Base-by-base conservation (phyloP, 163 green algal species). In the Chloromonas sp. region DNA sequence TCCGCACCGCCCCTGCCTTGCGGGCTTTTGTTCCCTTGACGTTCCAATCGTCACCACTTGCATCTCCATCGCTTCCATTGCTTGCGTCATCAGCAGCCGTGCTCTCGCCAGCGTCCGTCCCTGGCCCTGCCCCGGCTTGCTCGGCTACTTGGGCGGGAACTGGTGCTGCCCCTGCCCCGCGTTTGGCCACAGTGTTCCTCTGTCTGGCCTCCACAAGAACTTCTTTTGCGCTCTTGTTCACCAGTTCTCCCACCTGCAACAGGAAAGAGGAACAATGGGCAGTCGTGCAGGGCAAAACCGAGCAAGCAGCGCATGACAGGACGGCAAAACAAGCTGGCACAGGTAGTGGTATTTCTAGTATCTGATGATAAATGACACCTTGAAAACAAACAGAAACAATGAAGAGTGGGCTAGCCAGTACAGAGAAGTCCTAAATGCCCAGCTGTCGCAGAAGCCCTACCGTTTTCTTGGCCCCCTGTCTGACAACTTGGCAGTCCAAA, bases 161-260 rank as follows among this genome's bases (percentile, higher is more conserved):
- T 83, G 36, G 14, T 3, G 59, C 57, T 58, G 57, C 14, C 2
- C 61, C n/a, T 57, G 60, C 59, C 59, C 88, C 86, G 13, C 90
- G 87, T 85, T 93, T 93, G 80, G 83, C 87, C 60, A 90, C 85
- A 0, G 84, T 90, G 86, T 91, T 93, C 14, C 89, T 85, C 0
- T 58, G 81, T 70, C 79, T 78, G 14, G 89, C 89, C 2, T 84
- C 83, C 1, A 81, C 66, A 1, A 92, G 77, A 0, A 93, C 60
- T 5, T 79, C 82, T 13, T 14, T 2, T 0, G 58, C 59, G 71
- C 61, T 70, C 2, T 2, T 5, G 8, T 66, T 71, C 60, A 91
- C 78, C 8, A 89, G 2, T 58, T 88, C 78, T 57, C 60, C 66
- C 66, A 81, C 70, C 58, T 60, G 13, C 70, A 80, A 14, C 74